Conservation (phyloP, 2,329 filamentous ascomycete genomes). For the Nothophaeocryptopus gaeumannii region DNA sequence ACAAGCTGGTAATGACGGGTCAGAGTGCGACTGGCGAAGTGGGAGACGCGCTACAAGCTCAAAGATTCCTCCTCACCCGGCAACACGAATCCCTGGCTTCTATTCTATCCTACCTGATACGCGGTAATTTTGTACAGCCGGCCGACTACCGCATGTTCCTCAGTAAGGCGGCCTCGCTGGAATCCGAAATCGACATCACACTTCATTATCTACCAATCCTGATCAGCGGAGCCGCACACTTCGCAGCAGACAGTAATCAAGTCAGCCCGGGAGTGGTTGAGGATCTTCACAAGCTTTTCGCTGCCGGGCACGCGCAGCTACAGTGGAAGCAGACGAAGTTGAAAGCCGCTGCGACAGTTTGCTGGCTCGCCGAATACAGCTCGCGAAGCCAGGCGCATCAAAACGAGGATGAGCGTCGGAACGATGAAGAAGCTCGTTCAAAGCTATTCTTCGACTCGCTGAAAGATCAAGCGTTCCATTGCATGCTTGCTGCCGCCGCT, state of each 20-base stretch:
- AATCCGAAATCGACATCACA: slow-evolving; percentile 70
- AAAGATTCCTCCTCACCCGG: slow-evolving; percentile 73
- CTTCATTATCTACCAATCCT: slow-evolving; percentile 82
- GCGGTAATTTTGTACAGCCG: slow-evolving; percentile 66
- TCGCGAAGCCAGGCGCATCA: slow-evolving; percentile 58
- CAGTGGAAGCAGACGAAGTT: slow-evolving; percentile 72
- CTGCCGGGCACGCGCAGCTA: slow-evolving; percentile 63
- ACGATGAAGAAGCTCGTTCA: slow-evolving; percentile 61
- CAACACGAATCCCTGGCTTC: slow-evolving; percentile 87
- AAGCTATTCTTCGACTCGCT: slow-evolving; percentile 68
- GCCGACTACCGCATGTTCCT: slow-evolving; percentile 74
- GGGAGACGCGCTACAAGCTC: slow-evolving; percentile 75
- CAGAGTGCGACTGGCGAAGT: slow-evolving; percentile 62
- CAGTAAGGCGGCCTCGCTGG: slow-evolving; percentile 63
- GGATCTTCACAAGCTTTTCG: slow-evolving; percentile 66
- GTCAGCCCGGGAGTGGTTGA: slow-evolving; percentile 67
- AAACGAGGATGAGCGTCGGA: slow-evolving; percentile 60
- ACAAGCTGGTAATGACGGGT: slow-evolving; percentile 72
- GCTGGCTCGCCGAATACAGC: slow-evolving; percentile 93
- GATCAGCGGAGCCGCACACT: slow-evolving; percentile 71
- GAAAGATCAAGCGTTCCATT: slow-evolving; percentile 88
- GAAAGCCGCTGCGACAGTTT: slow-evolving; percentile 72
- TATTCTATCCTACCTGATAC: slow-evolving; percentile 76
- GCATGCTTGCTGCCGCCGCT: slow-evolving; percentile 78
- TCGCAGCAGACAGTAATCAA: slow-evolving; percentile 72